A percentile compares a stretch with the other conserved stretches of the same genome.
These are phyloP conservation scores for Trichoderma sp. DNA, from an alignment of 2,329 filamentous ascomycete genomes.

Conservation along the genomic window DNA sequence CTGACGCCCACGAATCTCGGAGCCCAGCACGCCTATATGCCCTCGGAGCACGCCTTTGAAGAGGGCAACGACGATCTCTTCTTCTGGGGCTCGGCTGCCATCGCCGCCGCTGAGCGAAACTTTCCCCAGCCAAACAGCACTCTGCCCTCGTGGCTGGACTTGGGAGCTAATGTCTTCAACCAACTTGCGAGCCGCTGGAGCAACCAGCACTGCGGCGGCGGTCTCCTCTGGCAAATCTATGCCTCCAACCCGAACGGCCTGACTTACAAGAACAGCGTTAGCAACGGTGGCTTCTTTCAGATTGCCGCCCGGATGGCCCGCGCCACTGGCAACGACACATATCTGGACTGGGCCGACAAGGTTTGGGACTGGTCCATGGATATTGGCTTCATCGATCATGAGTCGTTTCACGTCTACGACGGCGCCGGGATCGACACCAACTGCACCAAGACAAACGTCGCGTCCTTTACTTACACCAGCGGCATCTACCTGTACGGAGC, in stretches of 20 bases:
- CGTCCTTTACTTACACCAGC: slow-evolving; percentile 66
- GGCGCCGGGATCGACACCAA: slow-evolving; percentile 58
- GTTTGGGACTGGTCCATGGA: slow-evolving; percentile 65
- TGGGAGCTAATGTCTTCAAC: slow-evolving; percentile 73
- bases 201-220: slow-evolving; percentile 65
- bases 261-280: slow-evolving; percentile 80
- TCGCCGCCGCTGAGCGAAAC: slow-evolving; percentile 69
- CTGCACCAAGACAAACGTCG: slow-evolving; percentile 54
- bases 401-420: slow-evolving; percentile 59
- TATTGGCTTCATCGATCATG: slow-evolving; percentile 57
- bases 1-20: slow-evolving; percentile 58
- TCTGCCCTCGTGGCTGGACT: slow-evolving; percentile 64
- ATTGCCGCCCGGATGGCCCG: slow-evolving; percentile 74
- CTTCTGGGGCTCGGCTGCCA: slow-evolving; percentile 70
- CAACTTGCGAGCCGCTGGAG: slow-evolving; percentile 72
- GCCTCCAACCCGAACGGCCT: slow-evolving; percentile 71
- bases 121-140: slow-evolving; percentile 61
- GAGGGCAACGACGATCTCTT: slow-evolving; percentile 76
- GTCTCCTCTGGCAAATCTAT: slow-evolving; percentile 81
- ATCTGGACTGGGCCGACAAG: slow-evolving; percentile 66
- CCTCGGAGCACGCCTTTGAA: slow-evolving; percentile 55
- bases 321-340: slow-evolving; percentile 66
- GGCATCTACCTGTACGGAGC: slow-evolving; percentile 68
- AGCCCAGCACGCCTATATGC: slow-evolving; percentile 61
- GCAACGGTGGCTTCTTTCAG: slow-evolving; percentile 82